Evolutionary conservation across 2,329 filamentous ascomycete species (phyloP), one percentile per base, ranked within the genome.

Genomic region (Thelonectria olida): DNA sequence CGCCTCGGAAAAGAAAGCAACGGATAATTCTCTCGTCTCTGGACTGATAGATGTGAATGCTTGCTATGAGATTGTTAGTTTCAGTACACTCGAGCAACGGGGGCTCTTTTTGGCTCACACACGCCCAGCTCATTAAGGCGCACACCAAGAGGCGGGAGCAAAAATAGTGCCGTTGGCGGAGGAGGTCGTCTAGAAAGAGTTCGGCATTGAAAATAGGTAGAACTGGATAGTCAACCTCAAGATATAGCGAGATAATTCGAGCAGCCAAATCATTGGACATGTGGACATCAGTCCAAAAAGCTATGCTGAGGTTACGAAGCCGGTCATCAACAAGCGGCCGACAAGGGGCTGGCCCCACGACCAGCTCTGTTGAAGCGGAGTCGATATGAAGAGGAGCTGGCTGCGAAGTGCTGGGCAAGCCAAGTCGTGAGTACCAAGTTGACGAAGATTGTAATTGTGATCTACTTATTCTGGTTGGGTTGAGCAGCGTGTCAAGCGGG

Each of bases 91-190:
- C n/a, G n/a, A n/a, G n/a, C n/a, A n/a, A n/a, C n/a, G n/a, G n/a
- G n/a, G n/a, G 36, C 15, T 15, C 15, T 10, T 6, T 39, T 17
- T 15, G n/a, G n/a, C 36, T 39, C n/a, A 39, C 36, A n/a, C 36
- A 39, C n/a, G 36, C n/a, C 36, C 36, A 39, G n/a, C 28, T n/a
- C 10, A 61, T 7, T 12, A 61, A 56, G 2, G 77, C 67, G 42
- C 74, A 73, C 10, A 80, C 74, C 1, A 80, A 60, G 9, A 80
- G 71, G 1, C 65, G 61, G 2, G 76, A 78, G 42, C 77, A 80
- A 49, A 73, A 73, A 0, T 64, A 60, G 3, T 53, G 44, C 13
- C 58, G 54, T 4, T 66, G 54, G 13, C 58, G 50, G 3, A 75
- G 58, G 2, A 80, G 63, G 53, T 79, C 73, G 9, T 65, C 48